phyloP scores from a whole-genome alignment of 306 rosid species.

The Trifolium dubium region DNA sequence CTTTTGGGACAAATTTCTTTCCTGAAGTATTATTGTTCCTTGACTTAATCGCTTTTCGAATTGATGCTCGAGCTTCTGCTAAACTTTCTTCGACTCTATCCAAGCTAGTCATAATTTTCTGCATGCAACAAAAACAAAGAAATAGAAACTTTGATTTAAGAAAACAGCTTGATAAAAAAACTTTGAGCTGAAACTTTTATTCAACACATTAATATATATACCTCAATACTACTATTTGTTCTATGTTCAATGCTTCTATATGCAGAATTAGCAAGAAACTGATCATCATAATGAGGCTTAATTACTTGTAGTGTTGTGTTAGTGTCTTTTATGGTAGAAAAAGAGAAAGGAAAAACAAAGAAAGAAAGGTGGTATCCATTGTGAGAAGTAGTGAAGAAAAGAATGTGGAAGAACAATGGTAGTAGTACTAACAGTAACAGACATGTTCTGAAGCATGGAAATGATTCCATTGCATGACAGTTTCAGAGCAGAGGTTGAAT shows the following conservation, averaged over 20 bases:
- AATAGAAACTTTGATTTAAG: not conserved
- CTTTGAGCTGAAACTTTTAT: not conserved
- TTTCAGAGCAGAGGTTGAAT: conserved; percentile 8
- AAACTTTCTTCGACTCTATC: conserved; percentile 41
- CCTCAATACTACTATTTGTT: conserved; percentile 31
- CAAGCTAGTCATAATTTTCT: conserved; percentile 42
- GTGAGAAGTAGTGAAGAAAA: conserved; percentile 32
- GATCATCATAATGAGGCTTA: conserved; percentile 9
- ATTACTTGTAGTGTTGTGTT: not conserved
- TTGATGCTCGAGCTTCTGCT: conserved; percentile 45
- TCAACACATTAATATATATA: not conserved
- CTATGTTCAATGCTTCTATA: conserved; percentile 25
- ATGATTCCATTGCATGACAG: conserved; percentile 16
- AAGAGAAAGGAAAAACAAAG: not conserved
- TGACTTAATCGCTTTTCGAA: conserved; percentile 37
- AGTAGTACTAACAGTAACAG: conserved; percentile 22
- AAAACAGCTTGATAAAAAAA: not conserved
- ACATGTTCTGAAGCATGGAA: not conserved
- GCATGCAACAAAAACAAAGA: conserved; percentile 21
- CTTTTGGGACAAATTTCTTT: conserved; percentile 40
- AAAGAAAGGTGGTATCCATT: conserved; percentile 16
- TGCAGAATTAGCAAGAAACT: conserved; percentile 32
- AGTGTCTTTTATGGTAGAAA: not conserved
- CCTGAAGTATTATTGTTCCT: conserved; percentile 23
- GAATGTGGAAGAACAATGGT: conserved; percentile 12